Base-by-base conservation (phyloP, 345 rosid genomes). In the Brassica rapa region DNA sequence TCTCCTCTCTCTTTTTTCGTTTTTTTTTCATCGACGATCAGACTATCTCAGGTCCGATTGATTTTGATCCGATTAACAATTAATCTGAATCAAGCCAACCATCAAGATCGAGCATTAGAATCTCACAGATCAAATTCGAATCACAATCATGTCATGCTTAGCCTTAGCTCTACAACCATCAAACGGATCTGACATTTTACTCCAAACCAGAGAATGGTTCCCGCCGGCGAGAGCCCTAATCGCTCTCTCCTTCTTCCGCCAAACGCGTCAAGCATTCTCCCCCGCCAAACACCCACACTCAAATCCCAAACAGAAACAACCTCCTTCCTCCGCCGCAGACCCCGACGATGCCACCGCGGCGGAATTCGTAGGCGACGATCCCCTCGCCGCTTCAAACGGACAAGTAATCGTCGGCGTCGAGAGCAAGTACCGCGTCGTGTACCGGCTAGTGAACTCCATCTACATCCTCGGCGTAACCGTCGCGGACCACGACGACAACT, bases 361-460 rank as follows among this genome's bases (percentile, higher is more conserved):
- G 30, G 86, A 85, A 60, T 88, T 91, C 19, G 87, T 92, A 57
- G 99, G 99, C 5, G 99, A 95, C 56, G 99, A 95, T 61, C 99
- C 98, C 1, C 92, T 95, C 3, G 94, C 97, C 0, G 98, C 99
- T 66, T 91, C 99, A 6, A 88, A 94, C 23, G 99, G 99, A 57
- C 99, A 95, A 84, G 85, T 95, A 21, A 90, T 95, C 32, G 99
- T 95, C 63, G 98, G 99, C 70, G 97, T 93, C 4, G 99, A 95
- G 86, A 91, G 97, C 68, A 90, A 90, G 72, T 95, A 95, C 73
- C 96, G 99, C 16, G 93, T 95, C 25, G 97, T 95, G 25, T 95
- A 95, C 81, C 86, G 99, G 35, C 90, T 95, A 14, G 99, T 95
- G 60, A 95, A 95, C 77, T 87, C 94, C 70, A 95, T 95, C 81